Base-by-base conservation (phyloP, 2,329 filamentous ascomycete genomes). In the Exophiala lecanii-corni region DNA sequence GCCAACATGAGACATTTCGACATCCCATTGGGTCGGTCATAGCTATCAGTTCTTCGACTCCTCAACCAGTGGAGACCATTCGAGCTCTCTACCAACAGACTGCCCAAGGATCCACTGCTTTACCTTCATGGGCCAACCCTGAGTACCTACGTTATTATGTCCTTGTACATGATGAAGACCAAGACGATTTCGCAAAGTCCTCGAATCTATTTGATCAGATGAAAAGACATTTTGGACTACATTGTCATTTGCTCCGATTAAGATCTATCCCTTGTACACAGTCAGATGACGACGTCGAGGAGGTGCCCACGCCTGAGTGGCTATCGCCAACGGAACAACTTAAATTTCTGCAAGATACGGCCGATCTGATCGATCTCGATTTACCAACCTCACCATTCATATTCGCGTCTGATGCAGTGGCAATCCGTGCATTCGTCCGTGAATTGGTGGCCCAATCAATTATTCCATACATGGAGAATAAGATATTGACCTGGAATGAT, bases 121-220 rank as follows among this genome's bases (percentile, higher is more conserved):
- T 94, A 41, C 91, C 91, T 1, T 72, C 77, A 15, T 98, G 91
- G 85, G 85, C 96, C 1, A 83, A 94, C 59, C 83, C 85, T 20
- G 89, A 97, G 49, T 98, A 92, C 62, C 71, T 98, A 51, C 79
- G 92, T 51, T 98, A 98, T 65, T 98, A 98, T 65, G 86, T 98
- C 12, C 72, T 98, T 31, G 84, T 98, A 13, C 92, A 98, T 58
- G 92, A 98, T 56, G 94, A 98, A 66, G 92, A 98, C 60, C 81
- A 81, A 49, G 91, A 95, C 59, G 89, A 98, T 61, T 94, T 97
- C 49, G 79, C 80, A 26, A 85, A 89, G 65, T 94, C 89, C 9
- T 91, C 91, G 64, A 79, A 81, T 13, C 72, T 97, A 19, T 98
- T 95, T 64, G 92, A 98, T 56, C 88, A 96, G 64, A 98, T 98